A percentile compares a stretch with the other conserved stretches of the same genome.
Conservation (phyloP, 2,329 filamentous ascomycete genomes). For the Ilyonectria mors-panacis region DNA sequence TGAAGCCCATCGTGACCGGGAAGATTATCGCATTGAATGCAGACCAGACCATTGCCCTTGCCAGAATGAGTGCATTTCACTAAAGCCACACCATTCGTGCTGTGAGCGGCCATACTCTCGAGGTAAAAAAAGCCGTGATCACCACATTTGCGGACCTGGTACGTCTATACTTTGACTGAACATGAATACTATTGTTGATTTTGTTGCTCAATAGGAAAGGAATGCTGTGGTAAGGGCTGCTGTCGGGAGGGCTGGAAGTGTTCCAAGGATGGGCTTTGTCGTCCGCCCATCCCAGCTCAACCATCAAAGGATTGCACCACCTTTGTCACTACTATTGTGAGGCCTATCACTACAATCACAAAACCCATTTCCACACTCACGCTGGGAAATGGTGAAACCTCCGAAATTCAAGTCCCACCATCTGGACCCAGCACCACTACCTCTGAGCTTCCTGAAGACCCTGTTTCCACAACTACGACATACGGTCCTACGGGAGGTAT, state of each 20-base stretch:
- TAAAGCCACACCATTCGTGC: background rate
- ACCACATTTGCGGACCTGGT: background rate
- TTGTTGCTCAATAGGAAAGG: background rate
- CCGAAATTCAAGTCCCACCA: background rate
- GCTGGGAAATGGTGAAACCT: background rate
- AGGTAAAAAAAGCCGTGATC: background rate
- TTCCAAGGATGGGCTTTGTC: background rate
- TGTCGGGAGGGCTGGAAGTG: background rate
- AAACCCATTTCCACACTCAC: background rate
- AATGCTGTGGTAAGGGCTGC: background rate
- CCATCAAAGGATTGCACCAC: background rate
- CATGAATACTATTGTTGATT: background rate
- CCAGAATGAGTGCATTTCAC: background rate
- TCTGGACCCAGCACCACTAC: background rate
- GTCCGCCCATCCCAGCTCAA: background rate
- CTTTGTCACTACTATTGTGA: background rate
- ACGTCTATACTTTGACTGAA: background rate
- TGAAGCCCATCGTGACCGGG: too few relatives aligned
- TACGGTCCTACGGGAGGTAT: background rate
- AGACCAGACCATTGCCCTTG: background rate
- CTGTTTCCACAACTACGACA: background rate
- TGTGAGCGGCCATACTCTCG: background rate
- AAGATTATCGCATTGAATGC: background rate
- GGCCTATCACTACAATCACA: background rate
- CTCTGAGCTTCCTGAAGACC: background rate